Conservation (phyloP, 2,329 filamentous ascomycete genomes). For the Trichoderma asperellum region DNA sequence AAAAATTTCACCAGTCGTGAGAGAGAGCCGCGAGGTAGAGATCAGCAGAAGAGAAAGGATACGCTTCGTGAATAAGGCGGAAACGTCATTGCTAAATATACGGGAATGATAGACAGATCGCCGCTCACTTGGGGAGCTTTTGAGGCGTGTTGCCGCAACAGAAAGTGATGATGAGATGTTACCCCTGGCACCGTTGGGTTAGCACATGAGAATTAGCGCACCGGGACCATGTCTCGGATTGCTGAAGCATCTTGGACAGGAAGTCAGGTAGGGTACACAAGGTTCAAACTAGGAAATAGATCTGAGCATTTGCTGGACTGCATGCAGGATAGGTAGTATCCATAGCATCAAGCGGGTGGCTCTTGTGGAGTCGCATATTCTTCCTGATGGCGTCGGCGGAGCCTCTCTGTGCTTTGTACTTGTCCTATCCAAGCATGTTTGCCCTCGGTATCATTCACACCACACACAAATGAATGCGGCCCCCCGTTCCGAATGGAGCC, state of each 20-base stretch:
- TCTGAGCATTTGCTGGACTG: constrained; percentile 16
- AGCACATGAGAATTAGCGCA: constrained; percentile 21
- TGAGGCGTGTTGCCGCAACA: constrained; percentile 2
- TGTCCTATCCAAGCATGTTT: not conserved
- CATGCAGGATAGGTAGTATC: constrained; percentile 11
- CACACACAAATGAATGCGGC: not conserved
- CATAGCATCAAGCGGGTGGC: constrained; percentile 19
- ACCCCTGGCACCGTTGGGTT: constrained; percentile 24
- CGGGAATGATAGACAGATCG: constrained; percentile 1
- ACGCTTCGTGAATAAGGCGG: not conserved
- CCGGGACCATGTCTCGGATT: constrained; percentile 5
- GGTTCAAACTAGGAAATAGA: constrained; percentile 26
- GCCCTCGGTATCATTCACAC: not conserved
- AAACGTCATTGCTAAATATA: constrained; percentile 27
- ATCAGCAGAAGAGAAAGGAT: not conserved
- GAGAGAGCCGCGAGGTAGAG: not conserved
- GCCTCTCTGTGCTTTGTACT: not conserved
- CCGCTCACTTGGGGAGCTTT: not conserved
- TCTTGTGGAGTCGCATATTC: constrained; percentile 6
- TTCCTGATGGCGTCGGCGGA: not conserved
- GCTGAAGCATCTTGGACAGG: constrained; percentile 8
- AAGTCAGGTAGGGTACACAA: constrained; percentile 13
- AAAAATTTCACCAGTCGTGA: not conserved
- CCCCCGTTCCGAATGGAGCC: constrained; percentile 20
- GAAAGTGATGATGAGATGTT: constrained; percentile 4